A percentile compares a stretch with the other conserved stretches of the same genome.
Evolutionary conservation across 106 monocot genomes (phyloP).

Genomic region (Dioscorea zingiberensis): DNA sequence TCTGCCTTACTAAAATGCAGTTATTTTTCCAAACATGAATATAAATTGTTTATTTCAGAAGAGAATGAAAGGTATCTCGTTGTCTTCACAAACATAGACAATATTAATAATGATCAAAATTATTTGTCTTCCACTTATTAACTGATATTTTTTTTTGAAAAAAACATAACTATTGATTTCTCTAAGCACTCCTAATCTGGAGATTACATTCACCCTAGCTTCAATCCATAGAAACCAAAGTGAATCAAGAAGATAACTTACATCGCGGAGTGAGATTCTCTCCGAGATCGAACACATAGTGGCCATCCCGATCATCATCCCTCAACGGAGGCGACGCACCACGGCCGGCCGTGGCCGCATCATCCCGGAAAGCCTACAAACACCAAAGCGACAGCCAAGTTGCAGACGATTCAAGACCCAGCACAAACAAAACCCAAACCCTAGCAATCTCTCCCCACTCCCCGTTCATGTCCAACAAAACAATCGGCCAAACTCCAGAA

Average conservation of each 20-base stretch:
- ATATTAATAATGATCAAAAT: too few relatives aligned
- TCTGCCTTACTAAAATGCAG: too few relatives aligned
- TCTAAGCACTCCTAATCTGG: too few relatives aligned
- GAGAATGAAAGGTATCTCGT: too few relatives aligned
- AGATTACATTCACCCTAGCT: too few relatives aligned
- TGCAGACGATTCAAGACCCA: constrained; percentile 6
- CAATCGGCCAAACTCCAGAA: constrained; percentile 16
- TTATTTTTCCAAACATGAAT: too few relatives aligned
- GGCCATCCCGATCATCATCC: constrained; percentile 80
- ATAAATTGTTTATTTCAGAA: too few relatives aligned
- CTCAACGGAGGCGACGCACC: constrained; percentile 71
- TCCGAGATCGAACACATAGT: constrained; percentile 82
- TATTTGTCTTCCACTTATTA: too few relatives aligned
- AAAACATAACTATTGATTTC: too few relatives aligned
- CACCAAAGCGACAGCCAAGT: constrained; percentile 14
- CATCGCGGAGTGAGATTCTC: constrained; percentile 93
- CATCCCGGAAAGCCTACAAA: constrained; percentile 29
- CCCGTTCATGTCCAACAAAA: background rate
- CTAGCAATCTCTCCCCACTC: constrained; percentile 7
- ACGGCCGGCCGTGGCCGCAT: constrained; percentile 20
- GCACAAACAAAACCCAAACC: constrained; percentile 12
- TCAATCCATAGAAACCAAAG: background rate
- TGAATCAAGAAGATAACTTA: constrained; percentile 19
- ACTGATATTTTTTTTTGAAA: too few relatives aligned
- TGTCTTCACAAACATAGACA: too few relatives aligned